phyloP scores from a whole-genome alignment of 1,284 basidiomycete species.

The Apiotrichum sp. region DNA sequence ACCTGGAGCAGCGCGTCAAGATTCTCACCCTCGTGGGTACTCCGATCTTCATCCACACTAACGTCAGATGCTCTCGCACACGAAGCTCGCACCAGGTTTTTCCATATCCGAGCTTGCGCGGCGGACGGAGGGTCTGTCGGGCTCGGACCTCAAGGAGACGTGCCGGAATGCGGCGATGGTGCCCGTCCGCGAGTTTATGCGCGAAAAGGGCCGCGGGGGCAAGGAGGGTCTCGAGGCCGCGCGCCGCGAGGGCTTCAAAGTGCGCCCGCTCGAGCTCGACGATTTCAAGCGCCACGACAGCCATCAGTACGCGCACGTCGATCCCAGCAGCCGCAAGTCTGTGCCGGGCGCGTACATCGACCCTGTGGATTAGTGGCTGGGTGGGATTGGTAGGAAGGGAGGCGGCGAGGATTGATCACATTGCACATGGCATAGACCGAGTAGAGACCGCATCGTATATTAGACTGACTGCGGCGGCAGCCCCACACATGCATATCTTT shows the following conservation, averaged over 20 bases:
- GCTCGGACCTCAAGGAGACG: slow-evolving; percentile 89
- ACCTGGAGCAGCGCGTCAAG: slow-evolving; percentile 71
- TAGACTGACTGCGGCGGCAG: no score
- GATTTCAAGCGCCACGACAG: slow-evolving; percentile 65
- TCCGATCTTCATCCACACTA: background rate
- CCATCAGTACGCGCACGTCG: slow-evolving; percentile 25
- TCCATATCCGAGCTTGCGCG: slow-evolving; percentile 62
- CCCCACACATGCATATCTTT: no score
- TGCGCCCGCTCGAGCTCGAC: slow-evolving; percentile 61
- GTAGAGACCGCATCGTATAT: no score
- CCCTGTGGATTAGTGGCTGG: slow-evolving; percentile 1
- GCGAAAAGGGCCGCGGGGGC: slow-evolving; percentile 50
- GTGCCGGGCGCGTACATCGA: slow-evolving; percentile 1
- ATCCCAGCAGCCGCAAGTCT: slow-evolving; percentile 1
- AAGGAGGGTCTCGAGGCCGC: slow-evolving; percentile 46
- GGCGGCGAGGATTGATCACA: background rate
- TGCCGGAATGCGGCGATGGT: slow-evolving; percentile 89
- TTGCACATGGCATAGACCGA: no score
- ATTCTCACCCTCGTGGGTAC: slow-evolving; percentile 73
- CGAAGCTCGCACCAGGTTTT: slow-evolving; percentile 62
- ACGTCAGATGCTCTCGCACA: slow-evolving; percentile 73
- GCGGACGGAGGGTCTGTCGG: slow-evolving; percentile 72
- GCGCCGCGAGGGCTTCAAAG: slow-evolving; percentile 59
- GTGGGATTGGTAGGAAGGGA: background rate
- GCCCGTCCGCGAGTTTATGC: slow-evolving; percentile 80